These are phyloP conservation scores for Davidsoniella neocaledoniae DNA, from an alignment of 2,329 filamentous ascomycete species.

Conservation along the genomic window DNA sequence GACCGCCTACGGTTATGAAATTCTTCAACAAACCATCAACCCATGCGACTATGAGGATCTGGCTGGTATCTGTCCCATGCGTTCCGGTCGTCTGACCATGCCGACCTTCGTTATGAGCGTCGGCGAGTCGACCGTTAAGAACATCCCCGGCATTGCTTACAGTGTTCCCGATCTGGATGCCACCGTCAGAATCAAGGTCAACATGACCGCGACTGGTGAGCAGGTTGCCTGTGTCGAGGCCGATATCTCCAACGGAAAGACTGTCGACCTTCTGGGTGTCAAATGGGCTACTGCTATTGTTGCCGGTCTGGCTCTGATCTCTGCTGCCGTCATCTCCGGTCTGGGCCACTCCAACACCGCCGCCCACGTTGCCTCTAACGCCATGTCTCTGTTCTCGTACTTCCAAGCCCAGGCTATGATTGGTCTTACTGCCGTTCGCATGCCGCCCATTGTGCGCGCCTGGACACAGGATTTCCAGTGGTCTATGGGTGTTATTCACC, in stretches of 20 bases:
- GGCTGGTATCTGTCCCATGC: slow-evolving; percentile 73
- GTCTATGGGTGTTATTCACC: slow-evolving; percentile 88
- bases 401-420: slow-evolving; percentile 91
- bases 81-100: slow-evolving; percentile 57
- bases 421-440: slow-evolving; percentile 61
- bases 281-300: slow-evolving; percentile 84
- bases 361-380: slow-evolving; percentile 84
- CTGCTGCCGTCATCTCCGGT: slow-evolving; percentile 77
- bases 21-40: slow-evolving; percentile 50
- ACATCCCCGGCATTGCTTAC: slow-evolving; percentile 73
- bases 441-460: slow-evolving; percentile 74
- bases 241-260: slow-evolving; percentile 76
- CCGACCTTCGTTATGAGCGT: slow-evolving; percentile 49
- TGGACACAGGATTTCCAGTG: slow-evolving; percentile 98
- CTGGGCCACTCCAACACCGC: slow-evolving; percentile 87
- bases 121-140: slow-evolving; percentile 34
- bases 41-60: slow-evolving; percentile 53
- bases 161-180: slow-evolving; percentile 83
- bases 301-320: slow-evolving; percentile 64
- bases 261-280: slow-evolving; percentile 73
- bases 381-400: slow-evolving; percentile 83
- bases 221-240: slow-evolving; percentile 78
- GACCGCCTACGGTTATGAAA: slow-evolving; percentile 66
- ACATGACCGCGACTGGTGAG: slow-evolving; percentile 41
- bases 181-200: slow-evolving; percentile 67